Percentiles rank a stretch among this genome's conserved stretches.
phyloP scores from a whole-genome alignment of 768 basidiomycete species.

The Crepidotus variabilis region DNA sequence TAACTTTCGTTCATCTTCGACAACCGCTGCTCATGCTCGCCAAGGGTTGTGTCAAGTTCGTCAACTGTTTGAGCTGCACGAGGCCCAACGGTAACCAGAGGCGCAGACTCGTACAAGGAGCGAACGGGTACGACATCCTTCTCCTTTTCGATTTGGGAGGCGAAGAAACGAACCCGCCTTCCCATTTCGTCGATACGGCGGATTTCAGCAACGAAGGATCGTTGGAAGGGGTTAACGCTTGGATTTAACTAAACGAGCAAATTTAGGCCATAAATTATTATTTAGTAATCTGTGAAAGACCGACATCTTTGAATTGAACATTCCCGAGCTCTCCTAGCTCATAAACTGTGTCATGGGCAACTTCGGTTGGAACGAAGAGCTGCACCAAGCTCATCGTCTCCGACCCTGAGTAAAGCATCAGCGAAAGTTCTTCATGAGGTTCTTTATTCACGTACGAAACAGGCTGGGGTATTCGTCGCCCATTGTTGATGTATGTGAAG shows the following conservation, averaged over 20 bases:
- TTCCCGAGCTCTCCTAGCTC: constrained; percentile 94
- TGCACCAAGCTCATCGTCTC: constrained; percentile 98
- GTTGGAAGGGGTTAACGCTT: constrained; percentile 94
- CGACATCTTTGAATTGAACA: constrained; percentile 96
- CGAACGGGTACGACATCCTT: constrained; percentile 79
- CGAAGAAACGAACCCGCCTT: constrained; percentile 89
- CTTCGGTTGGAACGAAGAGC: constrained; percentile 95
- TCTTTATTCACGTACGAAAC: constrained; percentile 59
- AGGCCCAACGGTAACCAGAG: constrained; percentile 86
- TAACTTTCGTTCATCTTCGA: constrained; percentile 92
- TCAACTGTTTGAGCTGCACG: constrained; percentile 92
- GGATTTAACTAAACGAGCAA: constrained; percentile 72
- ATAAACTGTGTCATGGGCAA: constrained; percentile 93
- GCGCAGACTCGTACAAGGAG: constrained; percentile 81
- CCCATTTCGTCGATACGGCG: constrained; percentile 95
- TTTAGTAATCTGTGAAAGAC: constrained; percentile 17
- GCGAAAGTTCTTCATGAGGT: constrained; percentile 4
- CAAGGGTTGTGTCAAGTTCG: constrained; percentile 83
- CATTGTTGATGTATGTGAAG: constrained; percentile 35
- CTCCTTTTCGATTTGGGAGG: constrained; percentile 81
- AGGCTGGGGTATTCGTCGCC: constrained; percentile 78
- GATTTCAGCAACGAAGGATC: constrained; percentile 95
- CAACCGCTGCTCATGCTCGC: constrained; percentile 83
- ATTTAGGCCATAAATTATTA: background rate
- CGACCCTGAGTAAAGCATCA: constrained; percentile 57